These are phyloP conservation scores for Amanita subjunquillea DNA, from an alignment of 768 basidiomycete genomes.

Conservation along the genomic window DNA sequence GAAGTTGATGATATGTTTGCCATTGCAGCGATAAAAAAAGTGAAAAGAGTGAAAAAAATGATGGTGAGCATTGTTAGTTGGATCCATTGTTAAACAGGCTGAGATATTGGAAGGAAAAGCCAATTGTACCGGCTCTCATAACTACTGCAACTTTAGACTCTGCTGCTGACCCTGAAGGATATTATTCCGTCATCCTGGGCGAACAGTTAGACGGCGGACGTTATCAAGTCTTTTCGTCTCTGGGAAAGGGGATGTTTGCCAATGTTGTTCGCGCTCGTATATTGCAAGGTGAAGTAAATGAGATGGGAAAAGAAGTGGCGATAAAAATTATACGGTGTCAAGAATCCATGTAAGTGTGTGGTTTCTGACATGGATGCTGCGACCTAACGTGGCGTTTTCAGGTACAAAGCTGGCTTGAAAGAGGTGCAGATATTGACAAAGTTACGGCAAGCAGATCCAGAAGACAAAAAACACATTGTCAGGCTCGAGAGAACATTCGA, in stretches of 20 bases:
- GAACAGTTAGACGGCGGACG: constrained; percentile 87
- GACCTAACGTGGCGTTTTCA: constrained; percentile 18
- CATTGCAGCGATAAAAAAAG: constrained; percentile 40
- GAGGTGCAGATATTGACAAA: constrained; percentile 86
- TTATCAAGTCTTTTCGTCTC: constrained; percentile 88
- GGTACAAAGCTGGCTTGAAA: constrained; percentile 92
- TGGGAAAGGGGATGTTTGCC: constrained; percentile 99
- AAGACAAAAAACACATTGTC: constrained; percentile 94
- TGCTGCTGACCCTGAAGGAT: constrained; percentile 90
- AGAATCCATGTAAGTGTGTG: constrained; percentile 78
- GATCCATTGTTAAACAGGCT: neutral
- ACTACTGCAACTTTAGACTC: constrained; percentile 72
- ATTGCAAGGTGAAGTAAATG: constrained; percentile 51
- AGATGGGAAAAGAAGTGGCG: constrained; percentile 66
- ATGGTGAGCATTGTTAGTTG: constrained; percentile 25
- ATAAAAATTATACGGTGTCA: constrained; percentile 96
- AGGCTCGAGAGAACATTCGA: constrained; percentile 93
- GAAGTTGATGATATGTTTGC: constrained; percentile 97
- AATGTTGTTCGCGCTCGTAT: constrained; percentile 89
- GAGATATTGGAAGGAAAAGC: constrained; percentile 24
- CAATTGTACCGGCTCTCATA: constrained; percentile 50
- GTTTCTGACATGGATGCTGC: neutral
- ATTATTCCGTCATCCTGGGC: constrained; percentile 89
- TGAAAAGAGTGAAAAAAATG: constrained; percentile 46
- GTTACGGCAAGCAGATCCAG: constrained; percentile 81